Base-by-base conservation (phyloP, 2,329 filamentous ascomycete species). In the Geosmithia flava region DNA sequence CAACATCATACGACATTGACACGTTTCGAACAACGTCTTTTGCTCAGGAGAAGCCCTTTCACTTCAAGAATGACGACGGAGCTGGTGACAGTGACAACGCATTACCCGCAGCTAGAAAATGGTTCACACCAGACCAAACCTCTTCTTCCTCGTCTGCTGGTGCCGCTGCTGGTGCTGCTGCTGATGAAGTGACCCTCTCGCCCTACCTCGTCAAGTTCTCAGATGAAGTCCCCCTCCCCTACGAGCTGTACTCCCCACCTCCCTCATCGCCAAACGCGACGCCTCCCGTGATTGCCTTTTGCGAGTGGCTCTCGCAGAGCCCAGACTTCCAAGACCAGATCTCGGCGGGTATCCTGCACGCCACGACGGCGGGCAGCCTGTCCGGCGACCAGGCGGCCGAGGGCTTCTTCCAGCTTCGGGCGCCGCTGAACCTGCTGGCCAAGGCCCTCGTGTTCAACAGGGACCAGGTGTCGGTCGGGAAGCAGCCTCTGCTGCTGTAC, bases 371-470 rank as follows among this genome's bases (percentile, higher is more conserved):
- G 33, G 33, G 15, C 33, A 13, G 33, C 33, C 15, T 13, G 23
- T n/a, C n/a, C n/a, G 23, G 23, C 23, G 55, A 60, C 11, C 16
- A 49, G 2, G 42, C 45, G 2, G 47, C 47, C 7, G 53, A 62
- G 37, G 62, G 56, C 29, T 87, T 80, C 58, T 72, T 70, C 27
- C 74, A 74, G 46, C 70, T 85, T 44, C 58, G 76, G 23, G 80
- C 79, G 1, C 78, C 81, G 0, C 65, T 95, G 0, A 68, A 68
- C 39, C 70, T 91, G 33, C 78, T 94, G 44, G 63, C 83, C 16
- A 72, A 78, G 45, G 73, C 70, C 7, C 54, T 69, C n/a, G 59
- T 68, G 46, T 79, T 71, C 60, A 79, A 78, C 49, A 33, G 47
- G 49, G 20, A 43, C 1, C 33, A 29, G 43, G 23, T 27, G 23